Percentiles rank a stretch among this genome's conserved stretches.
phyloP scores from a whole-genome alignment of 352 stramenopile genomes.

The Phytophthora citricola region DNA sequence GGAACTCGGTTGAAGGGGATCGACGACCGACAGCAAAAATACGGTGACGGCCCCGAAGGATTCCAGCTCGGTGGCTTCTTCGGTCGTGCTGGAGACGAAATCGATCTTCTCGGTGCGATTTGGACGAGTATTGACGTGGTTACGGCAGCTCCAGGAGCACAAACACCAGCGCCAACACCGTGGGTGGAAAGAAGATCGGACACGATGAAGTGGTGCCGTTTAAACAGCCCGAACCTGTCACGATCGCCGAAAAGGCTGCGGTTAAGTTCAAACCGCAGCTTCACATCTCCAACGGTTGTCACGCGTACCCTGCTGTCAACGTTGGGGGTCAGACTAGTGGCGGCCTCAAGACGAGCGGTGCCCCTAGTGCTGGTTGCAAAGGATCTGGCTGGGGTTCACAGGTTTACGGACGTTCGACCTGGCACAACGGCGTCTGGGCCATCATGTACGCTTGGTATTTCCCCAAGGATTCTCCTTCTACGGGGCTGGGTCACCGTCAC shows the following conservation, averaged over 20 bases:
- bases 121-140: slow-evolving; percentile 19
- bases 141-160: not conserved
- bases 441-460: slow-evolving; percentile 23
- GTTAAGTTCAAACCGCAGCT: slow-evolving; percentile 15
- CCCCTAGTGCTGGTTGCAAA: not conserved
- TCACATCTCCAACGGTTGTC: slow-evolving; percentile 7
- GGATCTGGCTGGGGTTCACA: slow-evolving; percentile 14
- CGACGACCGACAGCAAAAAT: slow-evolving; percentile 12
- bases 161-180: slow-evolving; percentile 5
- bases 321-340: slow-evolving; percentile 3
- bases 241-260: slow-evolving; percentile 8
- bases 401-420: slow-evolving; percentile 9
- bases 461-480: slow-evolving; percentile 13
- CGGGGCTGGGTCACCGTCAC: slow-evolving; percentile 11
- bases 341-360: not conserved
- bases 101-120: slow-evolving; percentile 13
- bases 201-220: slow-evolving; percentile 10
- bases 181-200: slow-evolving; percentile 10
- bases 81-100: slow-evolving; percentile 16
- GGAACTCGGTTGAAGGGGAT: slow-evolving; percentile 15
- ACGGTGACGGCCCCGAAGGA: slow-evolving; percentile 1
- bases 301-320: slow-evolving; percentile 14
- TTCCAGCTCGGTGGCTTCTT: slow-evolving; percentile 23
- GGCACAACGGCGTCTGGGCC: slow-evolving; percentile 8
- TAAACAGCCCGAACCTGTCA: slow-evolving; percentile 1